Conservation (phyloP, 2,329 filamentous ascomycete species). For the Arthrobotrys sinensis region DNA sequence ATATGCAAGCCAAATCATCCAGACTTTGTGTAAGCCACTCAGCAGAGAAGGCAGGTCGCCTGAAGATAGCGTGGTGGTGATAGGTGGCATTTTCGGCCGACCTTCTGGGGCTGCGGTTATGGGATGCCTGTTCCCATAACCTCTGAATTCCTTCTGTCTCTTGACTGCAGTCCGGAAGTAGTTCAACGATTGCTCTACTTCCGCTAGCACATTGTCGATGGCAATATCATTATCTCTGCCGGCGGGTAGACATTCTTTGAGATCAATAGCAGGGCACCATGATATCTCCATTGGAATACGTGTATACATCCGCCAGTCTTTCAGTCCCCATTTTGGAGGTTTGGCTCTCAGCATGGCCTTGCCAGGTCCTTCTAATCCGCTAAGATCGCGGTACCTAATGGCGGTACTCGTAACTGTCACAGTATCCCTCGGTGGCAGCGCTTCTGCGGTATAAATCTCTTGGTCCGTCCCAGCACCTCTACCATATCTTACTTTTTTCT, state of each 20-base stretch:
- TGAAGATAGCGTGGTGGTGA: background rate
- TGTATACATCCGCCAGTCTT: conserved; percentile 23
- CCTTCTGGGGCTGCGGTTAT: background rate
- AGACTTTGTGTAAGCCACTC: too few species aligned
- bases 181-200: conserved; percentile 6
- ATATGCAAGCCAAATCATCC: too few species aligned
- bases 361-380: background rate
- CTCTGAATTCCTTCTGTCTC: conserved; percentile 8
- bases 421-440: background rate
- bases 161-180: conserved; percentile 8
- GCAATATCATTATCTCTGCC: conserved; percentile 4
- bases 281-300: conserved; percentile 12
- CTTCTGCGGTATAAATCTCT: too few species aligned
- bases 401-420: background rate
- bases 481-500: background rate
- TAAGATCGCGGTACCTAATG: background rate
- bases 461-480: too few species aligned
- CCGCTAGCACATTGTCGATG: background rate
- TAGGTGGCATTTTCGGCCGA: background rate
- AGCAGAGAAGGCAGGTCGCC: background rate
- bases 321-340: conserved; percentile 23
- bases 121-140: background rate
- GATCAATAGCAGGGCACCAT: conserved; percentile 45
- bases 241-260: conserved; percentile 6
- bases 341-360: background rate